Conservation (phyloP, 495 filamentous ascomycete species). For the Aspergillus incahuasiensis region DNA sequence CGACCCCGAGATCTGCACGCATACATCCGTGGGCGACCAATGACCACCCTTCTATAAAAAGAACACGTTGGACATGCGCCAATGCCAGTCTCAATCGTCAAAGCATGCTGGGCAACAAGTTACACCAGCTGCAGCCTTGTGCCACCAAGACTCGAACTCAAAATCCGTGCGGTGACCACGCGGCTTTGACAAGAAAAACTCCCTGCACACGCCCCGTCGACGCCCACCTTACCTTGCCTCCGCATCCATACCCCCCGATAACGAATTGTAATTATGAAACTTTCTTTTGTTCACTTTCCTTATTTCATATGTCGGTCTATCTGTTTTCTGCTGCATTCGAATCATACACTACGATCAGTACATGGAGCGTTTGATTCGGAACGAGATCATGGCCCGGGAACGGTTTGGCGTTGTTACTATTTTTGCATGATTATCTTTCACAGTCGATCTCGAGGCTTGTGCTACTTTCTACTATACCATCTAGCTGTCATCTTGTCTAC, state of each 20-base stretch:
- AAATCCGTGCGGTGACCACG: neutral
- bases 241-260: neutral
- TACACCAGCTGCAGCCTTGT: conserved; percentile 5
- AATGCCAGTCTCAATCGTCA: neutral
- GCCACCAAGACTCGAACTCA: neutral
- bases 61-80: neutral
- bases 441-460: neutral
- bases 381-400: neutral
- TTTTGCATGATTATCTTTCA: neutral
- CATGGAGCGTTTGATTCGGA: neutral
- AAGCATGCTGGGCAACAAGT: neutral
- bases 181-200: neutral
- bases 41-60: neutral
- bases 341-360: neutral
- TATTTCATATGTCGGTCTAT: neutral
- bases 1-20: neutral
- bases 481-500: neutral
- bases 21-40: neutral
- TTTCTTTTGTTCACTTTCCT: neutral
- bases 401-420: neutral
- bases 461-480: neutral
- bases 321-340: neutral
- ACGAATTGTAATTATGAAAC: neutral
- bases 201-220: neutral
- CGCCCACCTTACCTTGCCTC: too few relatives aligned